Percentiles rank a stretch among this genome's conserved stretches.
Conservation (phyloP, 73 alveolate species). For the Paramecium tetraurelia region DNA sequence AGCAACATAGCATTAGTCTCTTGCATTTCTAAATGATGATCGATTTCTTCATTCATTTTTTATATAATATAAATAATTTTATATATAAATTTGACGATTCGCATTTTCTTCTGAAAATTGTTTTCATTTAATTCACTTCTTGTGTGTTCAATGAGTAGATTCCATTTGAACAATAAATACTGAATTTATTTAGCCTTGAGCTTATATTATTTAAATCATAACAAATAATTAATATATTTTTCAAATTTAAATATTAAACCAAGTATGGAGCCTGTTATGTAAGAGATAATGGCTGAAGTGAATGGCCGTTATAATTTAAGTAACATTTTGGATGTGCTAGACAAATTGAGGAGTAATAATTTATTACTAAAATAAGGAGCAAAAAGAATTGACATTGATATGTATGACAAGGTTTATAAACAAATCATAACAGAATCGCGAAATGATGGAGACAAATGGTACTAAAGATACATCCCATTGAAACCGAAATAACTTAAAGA, state of each 20-base stretch:
- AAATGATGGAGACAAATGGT: constrained; percentile 41
- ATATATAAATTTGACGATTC: not conserved
- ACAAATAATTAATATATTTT: not conserved
- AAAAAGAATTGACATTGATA: not conserved
- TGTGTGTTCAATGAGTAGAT: not conserved
- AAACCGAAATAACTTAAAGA: not conserved
- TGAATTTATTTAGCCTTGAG: not conserved
- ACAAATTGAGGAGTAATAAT: not conserved
- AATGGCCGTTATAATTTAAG: constrained; percentile 8
- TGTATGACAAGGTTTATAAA: not conserved
- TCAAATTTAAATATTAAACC: not conserved
- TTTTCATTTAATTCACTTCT: too few relatives aligned
- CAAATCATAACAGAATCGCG: constrained; percentile 35
- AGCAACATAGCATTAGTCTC: constrained; percentile 6
- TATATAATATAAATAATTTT: not conserved
- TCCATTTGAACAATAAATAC: not conserved
- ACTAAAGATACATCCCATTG: not conserved
- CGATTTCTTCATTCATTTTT: not conserved
- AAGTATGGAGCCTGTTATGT: not conserved
- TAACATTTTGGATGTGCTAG: not conserved
- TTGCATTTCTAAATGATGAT: constrained; percentile 1
- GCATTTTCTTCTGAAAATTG: not conserved
- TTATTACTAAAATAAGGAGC: not conserved
- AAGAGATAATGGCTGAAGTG: not conserved
- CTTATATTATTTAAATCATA: not conserved